Conservation (phyloP, 306 rosid species). For the Astragalus glycyphyllos region DNA sequence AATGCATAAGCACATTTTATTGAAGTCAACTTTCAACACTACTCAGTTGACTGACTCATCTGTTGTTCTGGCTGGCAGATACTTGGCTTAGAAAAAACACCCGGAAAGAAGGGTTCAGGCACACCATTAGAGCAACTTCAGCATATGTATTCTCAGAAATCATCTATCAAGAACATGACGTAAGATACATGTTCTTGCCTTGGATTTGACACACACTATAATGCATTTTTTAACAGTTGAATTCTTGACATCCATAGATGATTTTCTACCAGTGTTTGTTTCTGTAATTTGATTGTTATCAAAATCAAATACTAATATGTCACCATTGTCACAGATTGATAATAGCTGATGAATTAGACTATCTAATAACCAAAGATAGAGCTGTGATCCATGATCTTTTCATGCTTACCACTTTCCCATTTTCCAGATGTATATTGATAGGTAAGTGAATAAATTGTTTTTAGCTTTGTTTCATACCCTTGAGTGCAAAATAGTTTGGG, state of each 20-base stretch:
- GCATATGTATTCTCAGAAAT: constrained; percentile 66
- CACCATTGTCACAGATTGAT: constrained; percentile 60
- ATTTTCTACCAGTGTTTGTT: constrained; percentile 4
- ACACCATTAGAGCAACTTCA: constrained; percentile 81
- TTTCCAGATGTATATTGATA: constrained; percentile 82
- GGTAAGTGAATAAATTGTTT: constrained; percentile 54
- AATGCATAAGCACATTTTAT: constrained; percentile 1
- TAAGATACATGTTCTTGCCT: constrained; percentile 45
- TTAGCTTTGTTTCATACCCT: constrained; percentile 7
- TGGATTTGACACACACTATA: background rate
- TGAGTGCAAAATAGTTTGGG: constrained; percentile 9
- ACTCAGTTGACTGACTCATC: constrained; percentile 37
- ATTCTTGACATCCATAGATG: background rate
- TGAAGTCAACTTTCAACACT: background rate
- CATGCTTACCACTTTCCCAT: constrained; percentile 89
- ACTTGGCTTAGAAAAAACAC: constrained; percentile 51
- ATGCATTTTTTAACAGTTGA: background rate
- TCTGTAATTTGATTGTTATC: constrained; percentile 33
- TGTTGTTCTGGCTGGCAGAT: constrained; percentile 56
- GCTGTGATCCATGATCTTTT: constrained; percentile 92
- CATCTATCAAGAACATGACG: constrained; percentile 66
- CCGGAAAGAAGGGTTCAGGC: constrained; percentile 53
- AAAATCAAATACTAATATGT: constrained; percentile 6
- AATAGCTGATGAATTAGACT: constrained; percentile 92
- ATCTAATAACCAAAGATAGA: constrained; percentile 82